Base-by-base conservation (phyloP, 345 rosid genomes). In the Cardiospermum halicacabum region DNA sequence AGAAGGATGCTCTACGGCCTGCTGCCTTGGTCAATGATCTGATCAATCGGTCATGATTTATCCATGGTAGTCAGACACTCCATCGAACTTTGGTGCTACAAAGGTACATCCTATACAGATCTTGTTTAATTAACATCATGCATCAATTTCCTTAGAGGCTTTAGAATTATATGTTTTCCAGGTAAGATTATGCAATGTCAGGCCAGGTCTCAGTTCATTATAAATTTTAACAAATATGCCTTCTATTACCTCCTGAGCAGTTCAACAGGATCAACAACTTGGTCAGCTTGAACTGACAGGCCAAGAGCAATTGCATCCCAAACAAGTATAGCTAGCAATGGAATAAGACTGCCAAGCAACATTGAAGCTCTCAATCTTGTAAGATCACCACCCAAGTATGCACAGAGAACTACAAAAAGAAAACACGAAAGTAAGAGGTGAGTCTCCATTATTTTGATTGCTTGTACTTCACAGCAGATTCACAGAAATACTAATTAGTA, bases 331-430 rank as follows among this genome's bases (percentile, higher is more conserved):
- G 83, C 79, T 25, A 80, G 57, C 67, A 86, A 51, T 7, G 89
- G 92, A 60, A 84, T 73, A 48, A 76, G 39, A 61, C 89, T 84
- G 34, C 92, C 92, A 49, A 84, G 55, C 60, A 84, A 60, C 69
- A 77, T 55, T 18, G 89, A 80, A 56, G 66, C 70, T 71, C 89
- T 77, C 48, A 86, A 62, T 54, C 89, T 58, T 7, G 24, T 27
- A 47, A 84, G 77, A 32, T 86, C 92, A 51, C 81, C 79, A 57
- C 81, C 86, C 78, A 86, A 67, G 64, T 82, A 84, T 34, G 85
- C 92, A 78, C 87, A 86, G 25, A 85, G 76, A 51, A 84, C 92
- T 84, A 79, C 66, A 15, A n/a, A 27, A n/a, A n/a, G n/a, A n/a
- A 15, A 55, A 54, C 10, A 37, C 19, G 31, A 26, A 16, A 77